phyloP scores from a whole-genome alignment of 208 protist genomes.

The Crithidia thermophila region DNA sequence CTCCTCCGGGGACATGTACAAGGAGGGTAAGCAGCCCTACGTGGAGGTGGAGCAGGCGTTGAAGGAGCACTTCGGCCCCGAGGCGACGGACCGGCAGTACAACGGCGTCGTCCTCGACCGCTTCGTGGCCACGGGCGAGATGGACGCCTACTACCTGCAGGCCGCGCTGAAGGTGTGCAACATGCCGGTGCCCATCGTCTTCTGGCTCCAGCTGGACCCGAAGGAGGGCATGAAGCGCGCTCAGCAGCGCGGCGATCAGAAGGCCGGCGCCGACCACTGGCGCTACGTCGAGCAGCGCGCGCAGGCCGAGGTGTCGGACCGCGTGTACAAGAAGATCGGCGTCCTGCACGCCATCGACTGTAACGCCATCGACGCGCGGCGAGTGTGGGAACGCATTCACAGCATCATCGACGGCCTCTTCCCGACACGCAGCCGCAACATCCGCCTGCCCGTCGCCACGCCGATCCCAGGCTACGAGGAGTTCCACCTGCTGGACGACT shows the following conservation, averaged over 20 bases:
- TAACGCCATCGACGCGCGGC: constrained; percentile 38
- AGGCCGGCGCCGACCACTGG: constrained; percentile 47
- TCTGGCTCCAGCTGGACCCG: constrained; percentile 76
- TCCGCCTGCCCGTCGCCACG: constrained; percentile 28
- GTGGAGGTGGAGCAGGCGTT: constrained; percentile 63
- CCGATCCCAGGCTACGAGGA: constrained; percentile 27
- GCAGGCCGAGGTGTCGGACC: constrained; percentile 58
- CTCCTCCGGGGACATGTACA: constrained; percentile 72
- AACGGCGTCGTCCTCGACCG: constrained; percentile 85
- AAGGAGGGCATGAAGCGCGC: constrained; percentile 66
- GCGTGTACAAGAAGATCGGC: constrained; percentile 62
- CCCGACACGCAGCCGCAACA: constrained; percentile 29
- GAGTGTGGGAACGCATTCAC: constrained; percentile 51
- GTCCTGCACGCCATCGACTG: constrained; percentile 57
- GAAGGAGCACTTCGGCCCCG: constrained; percentile 63
- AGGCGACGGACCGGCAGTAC: constrained; percentile 45
- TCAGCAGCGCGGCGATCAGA: constrained; percentile 52
- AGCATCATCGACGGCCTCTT: constrained; percentile 53
- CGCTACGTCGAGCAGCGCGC: constrained; percentile 76
- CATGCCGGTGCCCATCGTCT: constrained; percentile 73
- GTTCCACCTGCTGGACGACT: constrained; percentile 58
- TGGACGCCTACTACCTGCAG: constrained; percentile 88
- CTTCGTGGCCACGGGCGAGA: constrained; percentile 78
- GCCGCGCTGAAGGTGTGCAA: constrained; percentile 46
- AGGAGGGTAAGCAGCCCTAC: constrained; percentile 77